These are phyloP conservation scores for Phytophthora chlamydospora DNA, from an alignment of 352 stramenopile genomes.

Conservation along the genomic window DNA sequence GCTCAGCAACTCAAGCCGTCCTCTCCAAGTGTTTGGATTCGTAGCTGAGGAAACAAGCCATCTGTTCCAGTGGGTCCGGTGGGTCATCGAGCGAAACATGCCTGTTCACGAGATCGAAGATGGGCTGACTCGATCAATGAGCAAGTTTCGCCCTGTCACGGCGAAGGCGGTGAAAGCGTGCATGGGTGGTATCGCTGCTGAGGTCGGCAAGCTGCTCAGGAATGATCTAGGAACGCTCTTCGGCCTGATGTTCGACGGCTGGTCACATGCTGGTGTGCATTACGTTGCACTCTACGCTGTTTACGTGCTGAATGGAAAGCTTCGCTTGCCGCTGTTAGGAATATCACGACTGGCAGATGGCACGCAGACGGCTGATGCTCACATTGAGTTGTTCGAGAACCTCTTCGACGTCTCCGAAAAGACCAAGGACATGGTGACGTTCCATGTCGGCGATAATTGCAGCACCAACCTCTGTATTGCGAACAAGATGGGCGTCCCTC, in stretches of 20 bases:
- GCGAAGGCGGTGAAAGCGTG: not conserved
- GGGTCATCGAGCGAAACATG: constrained; percentile 1
- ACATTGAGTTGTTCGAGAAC: not conserved
- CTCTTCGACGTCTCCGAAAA: not conserved
- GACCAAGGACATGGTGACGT: constrained; percentile 2
- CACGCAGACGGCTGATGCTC: not conserved
- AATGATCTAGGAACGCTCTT: not conserved
- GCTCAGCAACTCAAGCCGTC: not conserved
- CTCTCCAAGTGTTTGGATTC: not conserved
- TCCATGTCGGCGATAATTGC: not conserved
- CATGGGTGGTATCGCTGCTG: not conserved
- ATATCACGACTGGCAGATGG: not conserved
- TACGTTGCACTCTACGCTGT: not conserved
- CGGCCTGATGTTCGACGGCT: not conserved
- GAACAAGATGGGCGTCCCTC: not conserved
- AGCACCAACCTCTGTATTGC: not conserved
- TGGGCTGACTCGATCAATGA: not conserved
- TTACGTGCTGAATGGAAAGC: not conserved
- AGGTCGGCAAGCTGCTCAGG: not conserved
- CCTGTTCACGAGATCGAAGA: not conserved
- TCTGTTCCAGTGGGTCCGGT: no score
- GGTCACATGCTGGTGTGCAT: not conserved
- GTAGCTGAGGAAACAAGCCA: not conserved
- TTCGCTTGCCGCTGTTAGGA: not conserved
- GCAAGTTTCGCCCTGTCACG: not conserved